Evolutionary conservation across 371 early-diverging fungal genomes (phyloP), one percentile per base, ranked within the genome.

Genomic region (Neoconidiobolus thromboides): DNA sequence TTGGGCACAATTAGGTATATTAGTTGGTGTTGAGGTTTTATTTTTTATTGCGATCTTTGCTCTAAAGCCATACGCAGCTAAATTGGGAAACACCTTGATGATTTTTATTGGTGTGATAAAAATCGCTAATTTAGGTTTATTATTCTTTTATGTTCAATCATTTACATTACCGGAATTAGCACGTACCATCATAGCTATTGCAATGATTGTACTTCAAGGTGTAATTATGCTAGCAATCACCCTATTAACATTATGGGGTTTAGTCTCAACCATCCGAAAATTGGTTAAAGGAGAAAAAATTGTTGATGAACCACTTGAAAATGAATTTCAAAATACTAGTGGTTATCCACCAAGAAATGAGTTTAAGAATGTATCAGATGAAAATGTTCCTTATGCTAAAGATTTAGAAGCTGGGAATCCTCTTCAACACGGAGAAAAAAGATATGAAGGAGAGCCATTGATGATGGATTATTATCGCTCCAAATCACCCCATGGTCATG

Each of bases 111-210:
- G 58, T 49, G 48, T 58, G 5, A 2, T 58, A n/a, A 44, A 39
- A 6, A 39, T 58, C 48, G 48, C 48, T 6, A 58, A 58, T 26
- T 36, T 39, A 7, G 58, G 36, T 40, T 26, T 58, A n/a, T 15
- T 48, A 9, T 58, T 58, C 48, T 44, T 48, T 9, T 58, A 38
- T 58, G 48, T 58, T 37, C 44, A 58, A 44, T 58, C 58, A 4
- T 7, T 58, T 36, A 38, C 12, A 2, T 38, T 58, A 6, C 58
- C 58, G 5, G 48, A 48, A 12, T 48, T 58, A 10, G 58, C 58
- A 7, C 7, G 48, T 12, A 46, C 46, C 36, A 49, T 58, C 3
- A 9, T 58, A 37, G 58, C 48, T 5, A 43, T 43, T 37, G 58
- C 48, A 4, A 48, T 58, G 48, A 41, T 58, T 12, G 58, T 39